Conservation (phyloP, 164 flowering plant species). For the Sextonia rubra region DNA sequence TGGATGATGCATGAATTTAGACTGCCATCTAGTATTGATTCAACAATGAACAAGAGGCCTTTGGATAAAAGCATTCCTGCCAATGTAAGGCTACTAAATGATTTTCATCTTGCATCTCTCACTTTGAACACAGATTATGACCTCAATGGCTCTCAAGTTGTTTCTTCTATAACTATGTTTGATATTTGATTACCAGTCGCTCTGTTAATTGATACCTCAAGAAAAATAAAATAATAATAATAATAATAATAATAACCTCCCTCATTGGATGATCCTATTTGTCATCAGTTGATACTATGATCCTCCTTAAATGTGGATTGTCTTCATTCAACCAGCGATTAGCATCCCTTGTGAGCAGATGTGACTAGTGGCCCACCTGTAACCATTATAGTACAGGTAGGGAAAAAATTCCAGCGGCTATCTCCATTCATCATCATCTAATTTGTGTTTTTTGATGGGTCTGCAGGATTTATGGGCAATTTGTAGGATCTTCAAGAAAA, state of each 20-base stretch:
- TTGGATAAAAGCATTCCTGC: constrained; percentile 54
- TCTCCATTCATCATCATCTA: background rate
- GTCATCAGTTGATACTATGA: too few relatives aligned
- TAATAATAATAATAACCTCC: too few relatives aligned
- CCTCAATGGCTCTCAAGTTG: background rate
- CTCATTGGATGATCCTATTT: too few relatives aligned
- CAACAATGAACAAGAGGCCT: constrained; percentile 38
- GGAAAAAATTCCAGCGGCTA: too few relatives aligned
- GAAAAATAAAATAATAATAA: background rate
- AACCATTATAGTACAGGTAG: too few relatives aligned
- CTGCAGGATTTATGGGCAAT: constrained; percentile 97
- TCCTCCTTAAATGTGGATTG: too few relatives aligned
- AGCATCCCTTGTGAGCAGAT: too few relatives aligned
- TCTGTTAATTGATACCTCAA: background rate
- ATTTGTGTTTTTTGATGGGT: background rate
- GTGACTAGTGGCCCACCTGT: too few relatives aligned
- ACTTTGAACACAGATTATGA: background rate
- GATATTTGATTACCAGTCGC: background rate
- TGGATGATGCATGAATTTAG: constrained; percentile 99
- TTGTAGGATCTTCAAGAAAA: constrained; percentile 94
- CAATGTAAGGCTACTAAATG: constrained; percentile 34
- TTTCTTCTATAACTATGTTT: too few relatives aligned
- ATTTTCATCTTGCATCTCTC: background rate
- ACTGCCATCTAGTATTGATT: constrained; percentile 59
- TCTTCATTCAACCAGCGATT: too few relatives aligned